Evolutionary conservation across 2,329 filamentous ascomycete species (phyloP).

Genomic region (Botryotinia globosa): DNA sequence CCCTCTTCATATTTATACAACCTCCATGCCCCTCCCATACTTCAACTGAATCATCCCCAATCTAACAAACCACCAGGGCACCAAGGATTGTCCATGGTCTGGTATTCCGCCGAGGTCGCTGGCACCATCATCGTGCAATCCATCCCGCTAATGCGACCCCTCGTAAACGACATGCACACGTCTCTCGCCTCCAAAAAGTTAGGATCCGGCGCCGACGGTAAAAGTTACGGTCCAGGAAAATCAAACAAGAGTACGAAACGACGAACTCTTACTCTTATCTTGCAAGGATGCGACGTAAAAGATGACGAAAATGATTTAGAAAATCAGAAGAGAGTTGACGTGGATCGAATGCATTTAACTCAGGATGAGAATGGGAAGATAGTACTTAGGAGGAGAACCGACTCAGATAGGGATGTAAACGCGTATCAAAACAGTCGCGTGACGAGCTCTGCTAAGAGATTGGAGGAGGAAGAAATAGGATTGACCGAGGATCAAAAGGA

Average conservation of each 20-base stretch:
- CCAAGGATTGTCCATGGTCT: constrained; percentile 46
- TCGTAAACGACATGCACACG: constrained; percentile 45
- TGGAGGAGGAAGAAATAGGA: constrained; percentile 11
- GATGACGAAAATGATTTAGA: constrained; percentile 17
- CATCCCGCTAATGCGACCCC: constrained; percentile 50
- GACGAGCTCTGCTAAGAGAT: background rate
- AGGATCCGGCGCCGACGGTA: background rate
- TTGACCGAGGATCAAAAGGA: constrained; percentile 6
- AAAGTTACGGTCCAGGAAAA: background rate
- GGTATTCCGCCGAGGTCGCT: constrained; percentile 50
- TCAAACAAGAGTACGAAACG: background rate
- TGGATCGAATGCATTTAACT: constrained; percentile 3
- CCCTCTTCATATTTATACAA: background rate
- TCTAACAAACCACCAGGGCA: constrained; percentile 36
- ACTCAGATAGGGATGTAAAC: background rate
- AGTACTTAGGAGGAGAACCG: background rate
- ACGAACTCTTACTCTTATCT: background rate
- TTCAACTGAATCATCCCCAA: too few relatives aligned
- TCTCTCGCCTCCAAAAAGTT: constrained; percentile 38
- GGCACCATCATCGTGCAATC: constrained; percentile 56
- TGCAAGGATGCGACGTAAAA: background rate
- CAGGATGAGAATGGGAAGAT: constrained; percentile 10
- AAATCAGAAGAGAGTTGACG: background rate
- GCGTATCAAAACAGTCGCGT: background rate
- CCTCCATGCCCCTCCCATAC: background rate